These are phyloP conservation scores for Lasiodiplodia theobromae DNA, from an alignment of 2,329 filamentous ascomycete genomes.

Conservation along the genomic window DNA sequence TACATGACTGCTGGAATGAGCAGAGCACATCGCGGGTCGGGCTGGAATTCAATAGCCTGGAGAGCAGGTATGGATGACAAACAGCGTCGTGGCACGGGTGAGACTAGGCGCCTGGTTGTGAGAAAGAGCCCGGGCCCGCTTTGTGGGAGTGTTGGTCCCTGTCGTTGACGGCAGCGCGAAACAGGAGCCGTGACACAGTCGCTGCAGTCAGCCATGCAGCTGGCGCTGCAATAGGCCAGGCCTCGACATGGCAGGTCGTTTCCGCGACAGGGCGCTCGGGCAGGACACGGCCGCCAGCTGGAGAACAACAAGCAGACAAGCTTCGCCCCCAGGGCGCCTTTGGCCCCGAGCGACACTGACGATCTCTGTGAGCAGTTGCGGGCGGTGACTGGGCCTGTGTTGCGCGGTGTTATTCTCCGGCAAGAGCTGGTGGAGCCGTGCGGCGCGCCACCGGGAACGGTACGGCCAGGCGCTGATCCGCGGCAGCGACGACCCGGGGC, in stretches of 20 bases:
- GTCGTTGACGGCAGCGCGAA: constrained; percentile 5
- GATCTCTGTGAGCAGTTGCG: constrained; percentile 5
- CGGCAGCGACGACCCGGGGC: background rate
- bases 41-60: constrained; percentile 14
- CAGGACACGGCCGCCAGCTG: background rate
- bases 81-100: background rate
- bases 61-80: background rate
- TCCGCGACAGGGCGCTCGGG: constrained; percentile 11
- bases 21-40: background rate
- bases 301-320: background rate
- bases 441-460: constrained; percentile 23
- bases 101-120: background rate
- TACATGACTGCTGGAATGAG: constrained; percentile 10
- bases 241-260: constrained; percentile 12
- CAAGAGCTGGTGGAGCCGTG: constrained; percentile 17
- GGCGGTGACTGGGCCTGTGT: constrained; percentile 9
- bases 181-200: constrained; percentile 2
- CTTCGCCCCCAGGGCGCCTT: constrained; percentile 4
- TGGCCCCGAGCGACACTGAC: constrained; percentile 6
- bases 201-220: constrained; percentile 28
- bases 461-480: constrained; percentile 26
- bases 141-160: constrained; percentile 11
- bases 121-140: background rate
- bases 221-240: constrained; percentile 15
- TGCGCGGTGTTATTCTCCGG: constrained; percentile 13